Percentiles rank a stretch among this genome's conserved stretches.
These are phyloP conservation scores for Fusarium sp. DNA, from an alignment of 2,329 filamentous ascomycete species.

Conservation along the genomic window DNA sequence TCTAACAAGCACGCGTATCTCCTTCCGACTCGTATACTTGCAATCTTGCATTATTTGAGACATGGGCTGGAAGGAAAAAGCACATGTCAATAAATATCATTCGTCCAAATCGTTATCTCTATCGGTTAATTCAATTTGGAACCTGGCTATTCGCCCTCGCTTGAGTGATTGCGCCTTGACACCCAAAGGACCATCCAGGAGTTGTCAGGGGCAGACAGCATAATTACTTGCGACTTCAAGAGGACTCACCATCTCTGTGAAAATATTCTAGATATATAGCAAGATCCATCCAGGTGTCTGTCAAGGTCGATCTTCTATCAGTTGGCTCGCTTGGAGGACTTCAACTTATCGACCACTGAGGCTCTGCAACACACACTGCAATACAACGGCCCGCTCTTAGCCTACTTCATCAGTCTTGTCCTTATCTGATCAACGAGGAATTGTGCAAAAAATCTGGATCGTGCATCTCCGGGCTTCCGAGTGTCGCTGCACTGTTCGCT, in stretches of 20 bases:
- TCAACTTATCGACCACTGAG: slow-evolving; percentile 24
- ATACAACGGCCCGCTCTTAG: slow-evolving; percentile 30
- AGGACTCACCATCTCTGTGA: neutral
- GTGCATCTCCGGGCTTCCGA: slow-evolving; percentile 45
- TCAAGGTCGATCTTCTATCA: neutral
- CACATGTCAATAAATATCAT: slow-evolving; percentile 16
- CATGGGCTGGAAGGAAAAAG: slow-evolving; percentile 15
- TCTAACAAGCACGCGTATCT: slow-evolving; percentile 10
- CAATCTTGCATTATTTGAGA: slow-evolving; percentile 29
- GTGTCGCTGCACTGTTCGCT: slow-evolving; percentile 25
- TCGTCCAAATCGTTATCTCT: slow-evolving; percentile 24
- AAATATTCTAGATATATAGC: slow-evolving; percentile 3
- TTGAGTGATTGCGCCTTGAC: slow-evolving; percentile 18
- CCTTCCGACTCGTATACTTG: slow-evolving; percentile 1
- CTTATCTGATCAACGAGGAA: slow-evolving; percentile 44
- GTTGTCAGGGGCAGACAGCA: slow-evolving; percentile 3
- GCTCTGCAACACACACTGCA: slow-evolving; percentile 25
- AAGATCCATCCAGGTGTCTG: neutral
- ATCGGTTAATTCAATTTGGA: slow-evolving; percentile 6
- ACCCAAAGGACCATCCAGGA: neutral
- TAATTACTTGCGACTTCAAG: slow-evolving; percentile 1
- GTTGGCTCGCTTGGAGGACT: slow-evolving; percentile 1
- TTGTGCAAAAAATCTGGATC: slow-evolving; percentile 20
- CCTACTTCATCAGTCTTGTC: slow-evolving; percentile 25
- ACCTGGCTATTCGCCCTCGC: slow-evolving; percentile 13